Evolutionary conservation across 2,329 filamentous ascomycete genomes (phyloP).

Genomic region (Gremmenia infestans): DNA sequence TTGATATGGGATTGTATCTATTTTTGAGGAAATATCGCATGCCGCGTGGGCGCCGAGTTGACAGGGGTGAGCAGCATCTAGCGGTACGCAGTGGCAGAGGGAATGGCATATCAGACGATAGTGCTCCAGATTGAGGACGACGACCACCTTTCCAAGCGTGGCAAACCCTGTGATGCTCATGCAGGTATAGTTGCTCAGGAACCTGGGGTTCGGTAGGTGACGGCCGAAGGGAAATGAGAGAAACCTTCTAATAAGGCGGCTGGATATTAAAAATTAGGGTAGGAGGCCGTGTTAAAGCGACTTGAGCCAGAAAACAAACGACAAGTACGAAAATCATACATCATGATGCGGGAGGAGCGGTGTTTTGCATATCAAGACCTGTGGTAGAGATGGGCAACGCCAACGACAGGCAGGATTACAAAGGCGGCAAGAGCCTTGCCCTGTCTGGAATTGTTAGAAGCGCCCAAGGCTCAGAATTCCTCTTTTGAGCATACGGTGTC

Average conservation of each 20-base stretch:
- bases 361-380: neutral
- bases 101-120: constrained; percentile 26
- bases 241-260: constrained; percentile 8
- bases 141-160: constrained; percentile 7
- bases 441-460: neutral
- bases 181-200: constrained; percentile 23
- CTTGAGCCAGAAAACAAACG: neutral
- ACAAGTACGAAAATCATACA: neutral
- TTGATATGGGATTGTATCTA: constrained; percentile 17
- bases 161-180: constrained; percentile 24
- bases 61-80: constrained; percentile 5
- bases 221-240: constrained; percentile 22
- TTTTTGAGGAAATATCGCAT: constrained; percentile 21
- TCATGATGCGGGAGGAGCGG: neutral
- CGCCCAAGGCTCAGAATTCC: neutral
- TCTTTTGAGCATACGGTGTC: too few species aligned
- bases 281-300: neutral
- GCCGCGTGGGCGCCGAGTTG: constrained; percentile 18
- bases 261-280: constrained; percentile 11
- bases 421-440: neutral
- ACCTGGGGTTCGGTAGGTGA: constrained; percentile 28
- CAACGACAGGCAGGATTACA: neutral
- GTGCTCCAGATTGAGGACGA: constrained; percentile 14
- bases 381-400: neutral
- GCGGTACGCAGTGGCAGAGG: neutral